These are phyloP conservation scores for Puccinia triticina DNA, from an alignment of 1,284 basidiomycete species.

Conservation along the genomic window DNA sequence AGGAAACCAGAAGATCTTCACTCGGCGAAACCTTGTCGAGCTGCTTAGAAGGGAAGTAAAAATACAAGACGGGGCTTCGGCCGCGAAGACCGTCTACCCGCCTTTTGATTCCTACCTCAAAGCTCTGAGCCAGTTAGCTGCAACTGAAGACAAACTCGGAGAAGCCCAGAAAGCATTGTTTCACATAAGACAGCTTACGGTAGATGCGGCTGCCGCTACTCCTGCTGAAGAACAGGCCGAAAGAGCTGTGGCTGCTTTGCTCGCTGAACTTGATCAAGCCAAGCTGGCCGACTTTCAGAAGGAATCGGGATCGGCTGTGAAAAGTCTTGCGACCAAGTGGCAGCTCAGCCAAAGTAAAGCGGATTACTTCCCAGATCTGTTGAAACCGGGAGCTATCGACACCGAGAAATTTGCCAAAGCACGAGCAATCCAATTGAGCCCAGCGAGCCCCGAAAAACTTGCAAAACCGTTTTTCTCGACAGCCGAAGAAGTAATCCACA, in stretches of 20 bases:
- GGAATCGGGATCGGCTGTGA: not conserved
- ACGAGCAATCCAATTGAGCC: not conserved
- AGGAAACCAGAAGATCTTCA: not conserved
- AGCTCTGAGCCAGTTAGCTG: not conserved
- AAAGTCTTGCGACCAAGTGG: not conserved
- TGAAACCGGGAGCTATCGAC: not conserved
- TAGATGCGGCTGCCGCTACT: too few species aligned
- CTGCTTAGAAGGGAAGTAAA: not conserved
- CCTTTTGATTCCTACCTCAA: not conserved
- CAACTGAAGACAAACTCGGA: not conserved
- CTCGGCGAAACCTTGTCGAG: not conserved
- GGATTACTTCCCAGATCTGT: not conserved
- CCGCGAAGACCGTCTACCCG: too few species aligned
- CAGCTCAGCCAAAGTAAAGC: not conserved
- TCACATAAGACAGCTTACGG: too few species aligned
- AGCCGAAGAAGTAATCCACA: slow-evolving; percentile 9
- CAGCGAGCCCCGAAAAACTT: not conserved
- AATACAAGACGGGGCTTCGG: too few species aligned
- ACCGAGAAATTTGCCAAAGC: not conserved
- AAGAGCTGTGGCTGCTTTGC: too few species aligned
- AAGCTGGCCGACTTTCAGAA: not conserved
- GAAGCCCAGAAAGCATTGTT: not conserved
- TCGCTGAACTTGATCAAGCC: too few species aligned
- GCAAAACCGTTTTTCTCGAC: not conserved
- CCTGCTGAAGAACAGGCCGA: too few species aligned